A percentile compares a stretch with the other conserved stretches of the same genome.
Evolutionary conservation across 352 stramenopile species (phyloP).

Genomic region (Globisporangium nunn): DNA sequence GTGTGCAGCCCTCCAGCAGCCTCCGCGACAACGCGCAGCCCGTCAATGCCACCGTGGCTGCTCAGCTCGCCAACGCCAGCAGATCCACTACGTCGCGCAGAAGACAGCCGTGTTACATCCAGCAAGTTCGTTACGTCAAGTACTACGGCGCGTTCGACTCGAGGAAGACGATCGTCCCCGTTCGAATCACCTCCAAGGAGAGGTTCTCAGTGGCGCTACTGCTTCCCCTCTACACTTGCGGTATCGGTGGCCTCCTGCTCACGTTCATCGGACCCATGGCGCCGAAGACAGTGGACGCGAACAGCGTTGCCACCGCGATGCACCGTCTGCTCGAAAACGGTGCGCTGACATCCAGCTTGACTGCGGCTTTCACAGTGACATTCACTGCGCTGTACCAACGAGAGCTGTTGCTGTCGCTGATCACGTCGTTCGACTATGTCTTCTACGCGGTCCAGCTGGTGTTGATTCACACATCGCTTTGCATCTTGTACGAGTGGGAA

Average conservation of each 20-base stretch:
- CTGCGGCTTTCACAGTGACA: constrained; percentile 5
- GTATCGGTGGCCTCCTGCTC: constrained; percentile 8
- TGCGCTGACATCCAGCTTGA: constrained; percentile 7
- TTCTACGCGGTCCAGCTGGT: constrained; percentile 25
- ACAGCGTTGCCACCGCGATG: neutral
- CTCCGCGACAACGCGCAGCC: too few species aligned
- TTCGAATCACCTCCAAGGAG: constrained; percentile 6
- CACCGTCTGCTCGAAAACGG: constrained; percentile 2
- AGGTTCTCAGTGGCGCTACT: constrained; percentile 2
- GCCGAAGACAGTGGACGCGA: neutral
- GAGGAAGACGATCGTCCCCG: constrained; percentile 3
- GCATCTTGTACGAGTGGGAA: constrained; percentile 17
- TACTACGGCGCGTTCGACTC: constrained; percentile 8
- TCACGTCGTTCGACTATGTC: constrained; percentile 34
- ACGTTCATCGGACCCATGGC: constrained; percentile 2
- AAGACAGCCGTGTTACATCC: constrained; percentile 12
- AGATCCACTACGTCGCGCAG: neutral
- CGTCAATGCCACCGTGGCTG: neutral
- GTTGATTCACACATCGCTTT: constrained; percentile 19
- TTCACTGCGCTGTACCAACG: constrained; percentile 22
- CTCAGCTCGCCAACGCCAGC: neutral
- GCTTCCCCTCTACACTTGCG: constrained; percentile 4
- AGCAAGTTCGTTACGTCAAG: constrained; percentile 15
- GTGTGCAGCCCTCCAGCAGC: neutral
- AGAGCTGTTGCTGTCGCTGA: constrained; percentile 18